These are phyloP conservation scores for Anthracocystis setariae DNA, from an alignment of 1,284 basidiomycete genomes.

Conservation along the genomic window DNA sequence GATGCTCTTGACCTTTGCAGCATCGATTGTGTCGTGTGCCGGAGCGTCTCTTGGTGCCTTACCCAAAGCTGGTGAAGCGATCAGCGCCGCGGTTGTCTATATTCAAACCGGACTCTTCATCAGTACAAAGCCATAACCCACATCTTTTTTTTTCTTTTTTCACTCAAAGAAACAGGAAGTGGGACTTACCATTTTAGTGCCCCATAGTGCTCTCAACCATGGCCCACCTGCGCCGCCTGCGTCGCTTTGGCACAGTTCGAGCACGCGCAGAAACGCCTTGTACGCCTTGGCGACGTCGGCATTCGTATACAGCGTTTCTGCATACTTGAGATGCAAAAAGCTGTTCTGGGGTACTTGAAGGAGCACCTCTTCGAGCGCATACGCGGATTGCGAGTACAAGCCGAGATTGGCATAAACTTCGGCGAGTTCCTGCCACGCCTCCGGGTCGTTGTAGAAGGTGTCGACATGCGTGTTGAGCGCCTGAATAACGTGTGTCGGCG, in stretches of 20 bases:
- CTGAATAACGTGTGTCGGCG: slow-evolving; percentile 74
- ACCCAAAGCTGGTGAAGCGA: slow-evolving; percentile 10
- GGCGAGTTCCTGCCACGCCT: slow-evolving; percentile 92
- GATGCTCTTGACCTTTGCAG: slow-evolving; percentile 41
- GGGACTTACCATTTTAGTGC: slow-evolving; percentile 56
- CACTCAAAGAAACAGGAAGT: background rate
- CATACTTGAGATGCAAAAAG: slow-evolving; percentile 82
- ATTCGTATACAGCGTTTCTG: slow-evolving; percentile 85
- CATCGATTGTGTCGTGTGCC: slow-evolving; percentile 24
- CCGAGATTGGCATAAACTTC: slow-evolving; percentile 83
- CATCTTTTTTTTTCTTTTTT: background rate
- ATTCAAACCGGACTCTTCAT: no score
- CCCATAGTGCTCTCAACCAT: slow-evolving; percentile 63
- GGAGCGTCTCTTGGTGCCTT: background rate
- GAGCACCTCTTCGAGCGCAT: slow-evolving; percentile 82
- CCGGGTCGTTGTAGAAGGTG: slow-evolving; percentile 89
- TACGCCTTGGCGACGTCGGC: slow-evolving; percentile 71
- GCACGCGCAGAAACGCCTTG: slow-evolving; percentile 61
- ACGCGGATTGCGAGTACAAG: slow-evolving; percentile 77
- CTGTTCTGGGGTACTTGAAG: slow-evolving; percentile 85
- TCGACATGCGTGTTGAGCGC: slow-evolving; percentile 85
- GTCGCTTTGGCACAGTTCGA: slow-evolving; percentile 58
- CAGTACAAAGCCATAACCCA: background rate
- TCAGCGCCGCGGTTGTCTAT: slow-evolving; percentile 26
- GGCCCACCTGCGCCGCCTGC: slow-evolving; percentile 37